These are phyloP conservation scores for Camelina sativa DNA, from an alignment of 345 rosid genomes.

Conservation along the genomic window DNA sequence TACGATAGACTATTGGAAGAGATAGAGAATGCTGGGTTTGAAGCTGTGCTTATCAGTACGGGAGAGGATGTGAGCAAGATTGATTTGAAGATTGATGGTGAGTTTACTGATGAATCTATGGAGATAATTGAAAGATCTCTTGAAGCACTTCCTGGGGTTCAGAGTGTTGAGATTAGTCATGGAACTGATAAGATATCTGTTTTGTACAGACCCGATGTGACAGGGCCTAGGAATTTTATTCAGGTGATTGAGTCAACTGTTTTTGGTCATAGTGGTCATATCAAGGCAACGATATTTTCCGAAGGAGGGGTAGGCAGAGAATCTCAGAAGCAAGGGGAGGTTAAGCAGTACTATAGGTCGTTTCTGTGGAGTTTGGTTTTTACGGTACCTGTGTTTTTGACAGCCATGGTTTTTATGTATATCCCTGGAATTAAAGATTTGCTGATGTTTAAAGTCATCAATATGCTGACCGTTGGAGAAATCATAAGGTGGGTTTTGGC, in stretches of 20 bases:
- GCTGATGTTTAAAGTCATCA: constrained; percentile 67
- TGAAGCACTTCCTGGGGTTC: constrained; percentile 88
- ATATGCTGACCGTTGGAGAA: constrained; percentile 77
- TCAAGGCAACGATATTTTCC: constrained; percentile 70
- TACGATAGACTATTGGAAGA: constrained; percentile 52
- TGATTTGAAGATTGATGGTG: constrained; percentile 74
- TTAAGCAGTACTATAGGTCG: constrained; percentile 62
- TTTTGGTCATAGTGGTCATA: constrained; percentile 62
- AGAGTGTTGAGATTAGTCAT: constrained; percentile 43
- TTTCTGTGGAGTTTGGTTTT: constrained; percentile 90
- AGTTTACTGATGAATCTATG: constrained; percentile 56
- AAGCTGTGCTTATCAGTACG: constrained; percentile 68
- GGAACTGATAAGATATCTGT: constrained; percentile 55
- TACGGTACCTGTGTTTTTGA: constrained; percentile 78
- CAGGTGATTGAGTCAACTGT: constrained; percentile 82
- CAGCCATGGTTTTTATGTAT: constrained; percentile 85
- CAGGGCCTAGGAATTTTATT: constrained; percentile 82
- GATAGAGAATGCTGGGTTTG: constrained; percentile 71
- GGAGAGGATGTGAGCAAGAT: constrained; percentile 76
- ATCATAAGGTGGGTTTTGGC: constrained; percentile 69
- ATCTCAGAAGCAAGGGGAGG: constrained; percentile 61
- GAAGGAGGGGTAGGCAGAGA: constrained; percentile 69
- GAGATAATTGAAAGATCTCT: constrained; percentile 62
- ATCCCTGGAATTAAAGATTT: constrained; percentile 67
- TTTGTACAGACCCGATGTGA: constrained; percentile 70